Conservation (phyloP, 1,284 basidiomycete species). For the Austropuccinia psidii region DNA sequence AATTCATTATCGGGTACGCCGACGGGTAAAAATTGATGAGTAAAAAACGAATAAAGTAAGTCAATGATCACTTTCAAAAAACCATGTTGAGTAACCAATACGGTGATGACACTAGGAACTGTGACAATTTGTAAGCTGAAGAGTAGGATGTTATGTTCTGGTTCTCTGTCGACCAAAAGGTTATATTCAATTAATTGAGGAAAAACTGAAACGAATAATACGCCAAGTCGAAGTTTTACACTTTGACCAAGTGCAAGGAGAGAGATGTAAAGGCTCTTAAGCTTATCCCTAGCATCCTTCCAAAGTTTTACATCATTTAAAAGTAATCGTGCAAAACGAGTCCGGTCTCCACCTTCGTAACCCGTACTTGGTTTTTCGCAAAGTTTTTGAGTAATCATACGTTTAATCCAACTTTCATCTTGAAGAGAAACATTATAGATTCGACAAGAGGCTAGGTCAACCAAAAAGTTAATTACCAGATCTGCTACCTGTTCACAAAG, state of each 20-base stretch:
- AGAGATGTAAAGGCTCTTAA: constrained; percentile 75
- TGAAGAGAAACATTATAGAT: constrained; percentile 54
- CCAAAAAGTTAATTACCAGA: constrained; percentile 74
- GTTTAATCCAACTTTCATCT: constrained; percentile 54
- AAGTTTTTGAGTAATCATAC: constrained; percentile 19
- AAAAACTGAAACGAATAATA: constrained; percentile 75
- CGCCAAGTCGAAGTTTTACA: constrained; percentile 68
- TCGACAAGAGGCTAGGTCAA: constrained; percentile 64
- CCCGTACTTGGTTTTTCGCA: constrained; percentile 19
- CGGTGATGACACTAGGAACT: constrained; percentile 69
- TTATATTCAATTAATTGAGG: constrained; percentile 80
- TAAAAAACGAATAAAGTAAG: constrained; percentile 79
- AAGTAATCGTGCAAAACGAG: constrained; percentile 65
- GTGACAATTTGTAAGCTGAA: constrained; percentile 85
- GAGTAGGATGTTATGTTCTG: constrained; percentile 76
- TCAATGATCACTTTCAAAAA: constrained; percentile 68
- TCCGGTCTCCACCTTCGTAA: constrained; percentile 36
- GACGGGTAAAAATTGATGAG: constrained; percentile 59
- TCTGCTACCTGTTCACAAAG: constrained; percentile 80
- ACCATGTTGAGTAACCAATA: constrained; percentile 66
- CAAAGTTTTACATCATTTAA: constrained; percentile 71
- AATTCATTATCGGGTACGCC: constrained; percentile 51
- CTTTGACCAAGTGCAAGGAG: constrained; percentile 64
- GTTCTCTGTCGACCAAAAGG: constrained; percentile 79
- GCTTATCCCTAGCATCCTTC: constrained; percentile 69